Percentiles rank a stretch among this genome's conserved stretches.
Evolutionary conservation across 805 yeast species (phyloP).

Genomic region (Candida nitratophila): DNA sequence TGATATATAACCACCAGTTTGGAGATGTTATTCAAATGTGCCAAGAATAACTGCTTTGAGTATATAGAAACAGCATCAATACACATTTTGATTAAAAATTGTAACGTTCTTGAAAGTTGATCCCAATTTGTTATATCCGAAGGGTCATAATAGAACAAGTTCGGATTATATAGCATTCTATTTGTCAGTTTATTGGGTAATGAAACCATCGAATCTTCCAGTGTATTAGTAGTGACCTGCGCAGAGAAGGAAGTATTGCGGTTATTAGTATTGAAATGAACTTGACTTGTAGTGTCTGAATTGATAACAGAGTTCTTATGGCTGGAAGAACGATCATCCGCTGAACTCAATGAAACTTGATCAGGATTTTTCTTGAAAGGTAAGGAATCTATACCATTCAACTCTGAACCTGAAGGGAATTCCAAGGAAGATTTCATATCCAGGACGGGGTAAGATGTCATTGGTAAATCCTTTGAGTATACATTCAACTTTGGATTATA

Average conservation of each 20-base stretch:
- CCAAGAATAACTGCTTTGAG: constrained; percentile 44
- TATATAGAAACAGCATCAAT: constrained; percentile 44
- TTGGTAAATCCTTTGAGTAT: constrained; percentile 53
- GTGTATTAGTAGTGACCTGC: not conserved
- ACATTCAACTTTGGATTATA: constrained; percentile 55
- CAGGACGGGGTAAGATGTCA: constrained; percentile 31
- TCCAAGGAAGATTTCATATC: constrained; percentile 27
- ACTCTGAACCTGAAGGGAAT: constrained; percentile 16
- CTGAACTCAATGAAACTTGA: constrained; percentile 3
- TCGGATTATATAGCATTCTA: constrained; percentile 22
- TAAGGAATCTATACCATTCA: constrained; percentile 14
- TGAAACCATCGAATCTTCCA: not conserved
- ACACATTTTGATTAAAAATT: constrained; percentile 40
- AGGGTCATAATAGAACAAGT: constrained; percentile 50
- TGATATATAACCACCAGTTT: constrained; percentile 47
- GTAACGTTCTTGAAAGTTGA: constrained; percentile 40
- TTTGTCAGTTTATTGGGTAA: not conserved
- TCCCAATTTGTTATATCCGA: constrained; percentile 58
- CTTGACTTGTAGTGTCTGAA: not conserved
- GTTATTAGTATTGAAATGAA: not conserved
- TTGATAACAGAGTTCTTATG: not conserved
- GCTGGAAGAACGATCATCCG: not conserved
- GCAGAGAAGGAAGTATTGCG: not conserved
- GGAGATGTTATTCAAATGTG: constrained; percentile 47
- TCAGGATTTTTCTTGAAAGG: not conserved